These are phyloP conservation scores for Mycena crocata DNA, from an alignment of 768 basidiomycete genomes.

Conservation along the genomic window DNA sequence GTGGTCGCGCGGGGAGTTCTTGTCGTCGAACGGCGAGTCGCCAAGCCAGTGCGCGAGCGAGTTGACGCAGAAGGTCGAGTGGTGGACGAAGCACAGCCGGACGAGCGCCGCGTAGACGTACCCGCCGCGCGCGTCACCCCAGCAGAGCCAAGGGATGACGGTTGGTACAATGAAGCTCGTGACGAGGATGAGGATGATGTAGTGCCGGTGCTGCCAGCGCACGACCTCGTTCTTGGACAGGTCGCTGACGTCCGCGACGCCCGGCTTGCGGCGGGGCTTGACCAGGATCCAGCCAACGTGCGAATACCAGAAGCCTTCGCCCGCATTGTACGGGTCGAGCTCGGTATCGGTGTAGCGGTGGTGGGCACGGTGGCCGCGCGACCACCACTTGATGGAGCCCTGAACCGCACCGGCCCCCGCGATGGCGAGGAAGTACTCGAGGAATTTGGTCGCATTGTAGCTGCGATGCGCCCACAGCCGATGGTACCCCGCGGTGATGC, in stretches of 20 bases:
- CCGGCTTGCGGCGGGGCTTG: constrained; percentile 91
- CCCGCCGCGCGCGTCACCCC: constrained; percentile 90
- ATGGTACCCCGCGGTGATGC: constrained; percentile 96
- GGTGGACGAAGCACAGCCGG: constrained; percentile 88
- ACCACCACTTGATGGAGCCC: constrained; percentile 99
- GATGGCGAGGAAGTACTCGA: constrained; percentile 88
- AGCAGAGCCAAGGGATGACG: constrained; percentile 78
- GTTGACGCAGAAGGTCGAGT: constrained; percentile 98
- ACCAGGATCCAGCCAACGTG: constrained; percentile 95
- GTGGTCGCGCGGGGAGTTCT: constrained; percentile 95
- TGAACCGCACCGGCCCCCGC: constrained; percentile 94
- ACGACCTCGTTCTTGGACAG: constrained; percentile 85
- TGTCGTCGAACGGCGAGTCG: constrained; percentile 94
- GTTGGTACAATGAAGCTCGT: constrained; percentile 85
- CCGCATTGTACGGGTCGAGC: constrained; percentile 95
- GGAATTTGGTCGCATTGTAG: constrained; percentile 89
- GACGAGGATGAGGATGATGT: constrained; percentile 75
- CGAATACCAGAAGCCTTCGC: constrained; percentile 87
- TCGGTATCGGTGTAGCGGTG: constrained; percentile 98
- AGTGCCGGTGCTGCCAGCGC: constrained; percentile 91
- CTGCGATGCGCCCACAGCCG: constrained; percentile 97
- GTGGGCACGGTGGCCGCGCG: constrained; percentile 96
- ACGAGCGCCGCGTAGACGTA: constrained; percentile 87
- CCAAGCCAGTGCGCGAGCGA: constrained; percentile 98
- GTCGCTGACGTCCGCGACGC: constrained; percentile 94